Evolutionary conservation across 169 alveolate genomes (phyloP), one percentile per base, ranked within the genome.

Genomic region (Babesia bigemina): DNA sequence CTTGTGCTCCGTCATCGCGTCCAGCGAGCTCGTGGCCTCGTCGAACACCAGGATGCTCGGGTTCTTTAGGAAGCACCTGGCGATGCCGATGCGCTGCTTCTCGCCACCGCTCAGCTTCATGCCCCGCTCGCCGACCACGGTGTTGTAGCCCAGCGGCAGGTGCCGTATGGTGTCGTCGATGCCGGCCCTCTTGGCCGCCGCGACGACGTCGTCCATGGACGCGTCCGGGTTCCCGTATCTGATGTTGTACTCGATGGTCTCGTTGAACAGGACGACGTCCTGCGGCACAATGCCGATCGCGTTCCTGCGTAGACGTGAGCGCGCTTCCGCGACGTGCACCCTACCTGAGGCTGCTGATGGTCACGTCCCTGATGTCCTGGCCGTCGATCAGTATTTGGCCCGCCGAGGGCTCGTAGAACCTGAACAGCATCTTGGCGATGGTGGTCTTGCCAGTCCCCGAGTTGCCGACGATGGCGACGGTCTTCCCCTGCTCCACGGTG

Each of bases 361-460:
- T 91, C 24, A 90, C 91, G 36, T 92, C 85, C 70, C 88, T 91
- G 47, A 96, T 92, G 71, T 95, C 93, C 36, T 86, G 79, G 33
- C 94, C 96, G 85, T 93, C 97, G 39, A 95, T 84, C 28, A 85
- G 76, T 26, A 95, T 94, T 26, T 84, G 79, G 7, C 98, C 98
- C 19, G 85, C 49, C 29, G 81, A 53, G 16, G 94, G 91, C 56
- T 95, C 97, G 61, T 95, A 97, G 85, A 97, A 94, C 71, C 98
- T 92, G 74, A 94, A 95, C 2, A 97, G 88, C 60, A 97, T 65
- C 66, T 95, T 94, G 70, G 94, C 91, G 28, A 97, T 90, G 12
- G 98, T 96, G 42, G 96, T 91, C 88, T 97, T 97, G 21, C 99
- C 99, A 28, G 95, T 74, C 10, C 99, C 99, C n/a, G 98, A 94